Conservation (phyloP, 2,329 filamentous ascomycete genomes). For the Nemania sp. region DNA sequence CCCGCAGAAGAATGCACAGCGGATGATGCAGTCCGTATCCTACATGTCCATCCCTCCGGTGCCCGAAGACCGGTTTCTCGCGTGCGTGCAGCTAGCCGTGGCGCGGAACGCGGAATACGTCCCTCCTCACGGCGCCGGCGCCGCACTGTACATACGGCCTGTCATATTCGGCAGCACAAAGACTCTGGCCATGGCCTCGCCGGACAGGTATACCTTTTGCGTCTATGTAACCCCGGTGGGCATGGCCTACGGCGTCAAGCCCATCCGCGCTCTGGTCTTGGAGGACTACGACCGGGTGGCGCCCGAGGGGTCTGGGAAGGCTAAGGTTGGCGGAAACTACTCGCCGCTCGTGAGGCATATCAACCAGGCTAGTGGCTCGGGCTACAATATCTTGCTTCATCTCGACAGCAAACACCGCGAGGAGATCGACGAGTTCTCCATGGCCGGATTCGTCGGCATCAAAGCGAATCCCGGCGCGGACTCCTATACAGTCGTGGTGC, state of each 20-base stretch:
- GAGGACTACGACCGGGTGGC: constrained; percentile 3
- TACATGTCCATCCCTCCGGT: background rate
- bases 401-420: background rate
- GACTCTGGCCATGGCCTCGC: background rate
- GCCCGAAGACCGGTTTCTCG: background rate
- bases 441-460: background rate
- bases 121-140: background rate
- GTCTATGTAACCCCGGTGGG: background rate
- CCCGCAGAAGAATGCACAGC: background rate
- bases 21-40: background rate
- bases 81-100: background rate
- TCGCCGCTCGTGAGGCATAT: background rate
- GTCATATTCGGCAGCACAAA: background rate
- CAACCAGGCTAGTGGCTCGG: background rate
- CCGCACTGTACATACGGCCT: background rate
- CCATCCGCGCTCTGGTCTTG: background rate
- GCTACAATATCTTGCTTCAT: constrained; percentile 2
- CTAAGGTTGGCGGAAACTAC: constrained; percentile 8
- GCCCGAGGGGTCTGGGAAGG: background rate
- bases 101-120: background rate
- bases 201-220: constrained; percentile 2
- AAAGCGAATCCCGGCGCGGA: background rate
- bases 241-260: background rate
- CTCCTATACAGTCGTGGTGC: background rate
- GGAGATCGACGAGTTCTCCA: constrained; percentile 10